phyloP scores from a whole-genome alignment of 164 flowering plant genomes.

The Brasenia schreberi region DNA sequence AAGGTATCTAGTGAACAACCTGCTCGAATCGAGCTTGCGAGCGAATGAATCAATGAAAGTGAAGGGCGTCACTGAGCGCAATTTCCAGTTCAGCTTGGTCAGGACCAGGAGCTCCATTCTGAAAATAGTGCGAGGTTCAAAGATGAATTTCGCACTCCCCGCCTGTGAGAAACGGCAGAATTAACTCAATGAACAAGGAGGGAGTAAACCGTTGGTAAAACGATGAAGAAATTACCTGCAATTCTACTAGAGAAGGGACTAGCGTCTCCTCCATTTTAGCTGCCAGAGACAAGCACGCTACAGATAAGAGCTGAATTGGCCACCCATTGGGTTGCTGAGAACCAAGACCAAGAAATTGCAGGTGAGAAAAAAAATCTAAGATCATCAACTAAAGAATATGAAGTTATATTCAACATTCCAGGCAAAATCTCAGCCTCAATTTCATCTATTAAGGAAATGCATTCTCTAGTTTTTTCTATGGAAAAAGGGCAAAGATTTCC shows the following conservation, averaged over 20 bases:
- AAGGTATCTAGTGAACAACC: constrained; percentile 32
- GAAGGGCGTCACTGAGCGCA: constrained; percentile 78
- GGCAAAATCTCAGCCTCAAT: neutral
- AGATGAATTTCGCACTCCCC: constrained; percentile 49
- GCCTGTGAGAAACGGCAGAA: constrained; percentile 20
- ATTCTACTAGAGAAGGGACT: constrained; percentile 72
- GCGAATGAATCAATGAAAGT: constrained; percentile 64
- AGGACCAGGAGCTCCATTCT: constrained; percentile 84
- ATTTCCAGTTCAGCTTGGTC: constrained; percentile 64
- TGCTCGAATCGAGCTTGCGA: constrained; percentile 50
- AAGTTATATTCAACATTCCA: neutral
- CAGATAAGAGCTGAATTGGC: constrained; percentile 73
- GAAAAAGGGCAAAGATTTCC: neutral
- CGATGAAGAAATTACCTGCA: constrained; percentile 41
- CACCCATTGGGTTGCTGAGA: constrained; percentile 65
- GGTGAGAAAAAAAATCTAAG: neutral
- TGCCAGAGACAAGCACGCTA: constrained; percentile 88
- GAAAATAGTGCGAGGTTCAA: constrained; percentile 54
- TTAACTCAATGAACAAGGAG: neutral
- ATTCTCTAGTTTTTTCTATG: neutral
- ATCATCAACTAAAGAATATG: neutral
- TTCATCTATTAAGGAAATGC: neutral
- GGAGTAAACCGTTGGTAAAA: neutral
- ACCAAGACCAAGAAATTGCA: neutral
- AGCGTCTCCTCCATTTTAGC: constrained; percentile 94